Base-by-base conservation (phyloP, 2,329 filamentous ascomycete genomes). In the Teratosphaeria nubilosa region DNA sequence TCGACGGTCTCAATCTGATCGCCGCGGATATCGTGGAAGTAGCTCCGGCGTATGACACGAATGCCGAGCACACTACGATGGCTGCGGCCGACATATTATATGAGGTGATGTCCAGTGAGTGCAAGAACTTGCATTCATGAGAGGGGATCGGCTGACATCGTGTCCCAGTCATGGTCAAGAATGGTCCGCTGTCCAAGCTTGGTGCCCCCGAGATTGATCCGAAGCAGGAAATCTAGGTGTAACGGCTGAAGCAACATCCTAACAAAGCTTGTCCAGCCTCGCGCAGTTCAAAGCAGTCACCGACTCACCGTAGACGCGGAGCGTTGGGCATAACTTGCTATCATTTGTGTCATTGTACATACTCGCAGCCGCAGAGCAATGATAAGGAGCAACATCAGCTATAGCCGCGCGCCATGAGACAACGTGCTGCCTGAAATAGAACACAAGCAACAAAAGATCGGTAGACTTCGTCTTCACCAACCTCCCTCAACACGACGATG, bases 11-110 rank as follows among this genome's bases (percentile, higher is more conserved):
- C 51, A 89, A 63, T 24, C 70, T 89, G 20, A 82, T 89, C 14
- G 86, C 79, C 2, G 83, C 85, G 0, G 87, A 90, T 72, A 83
- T 90, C 56, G 86, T 90, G 2, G 86, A 90, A 73, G 86, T 90
- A 54, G 85, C 85, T 65, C 85, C 85, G 4, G 85, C 85, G 0
- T 88, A 88, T 64, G 85, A 88, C 66, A 88, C 85, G 5, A 88
- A 88, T 62, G 85, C 86, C 1, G 85, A 88, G 73, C 77, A 83
- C 62, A 88, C 85, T 1, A 87, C 85, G n/a, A 88, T 88, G 84
- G 85, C 51, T 1, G 85, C 85, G 2, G 85, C 85, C 73, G 81
- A 91, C 72, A 82, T 82, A 0, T 73, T 91, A 22, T 91, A 87
- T 68, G 87, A 92, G 73, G 82, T 91, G 53, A 87, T 91, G 82